Percentiles rank a stretch among this genome's conserved stretches.
Evolutionary conservation across 495 filamentous ascomycete species (phyloP).

Genomic region (Thermochaetoides thermophila): DNA sequence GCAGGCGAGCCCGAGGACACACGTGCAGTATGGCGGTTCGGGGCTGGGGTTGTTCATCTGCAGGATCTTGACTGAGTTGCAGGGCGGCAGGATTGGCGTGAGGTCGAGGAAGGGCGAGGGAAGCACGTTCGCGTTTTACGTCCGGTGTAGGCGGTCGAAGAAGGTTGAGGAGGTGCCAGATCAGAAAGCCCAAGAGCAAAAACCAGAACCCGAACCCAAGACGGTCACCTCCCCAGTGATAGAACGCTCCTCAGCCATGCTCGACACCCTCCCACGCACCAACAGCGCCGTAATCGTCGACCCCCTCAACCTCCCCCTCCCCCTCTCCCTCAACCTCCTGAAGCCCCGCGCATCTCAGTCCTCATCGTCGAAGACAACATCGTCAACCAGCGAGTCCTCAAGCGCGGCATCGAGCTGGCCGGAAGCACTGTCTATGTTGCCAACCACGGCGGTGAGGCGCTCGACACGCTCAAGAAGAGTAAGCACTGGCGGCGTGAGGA

Average conservation of each 20-base stretch:
- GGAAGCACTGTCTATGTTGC: constrained; percentile 58
- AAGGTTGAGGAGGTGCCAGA: too few relatives aligned
- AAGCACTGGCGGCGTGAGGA: too few relatives aligned
- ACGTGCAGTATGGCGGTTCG: constrained; percentile 69
- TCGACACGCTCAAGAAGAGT: constrained; percentile 38
- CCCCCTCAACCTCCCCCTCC: background rate
- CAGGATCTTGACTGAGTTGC: constrained; percentile 59
- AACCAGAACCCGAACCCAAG: too few relatives aligned
- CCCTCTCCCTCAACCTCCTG: background rate
- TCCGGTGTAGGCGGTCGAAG: constrained; percentile 35
- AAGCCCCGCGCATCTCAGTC: constrained; percentile 18
- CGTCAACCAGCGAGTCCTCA: constrained; percentile 62
- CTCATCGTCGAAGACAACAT: constrained; percentile 79
- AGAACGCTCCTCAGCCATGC: too few relatives aligned
- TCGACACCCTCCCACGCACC: constrained; percentile 36
- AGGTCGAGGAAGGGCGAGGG: constrained; percentile 54
- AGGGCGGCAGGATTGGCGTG: constrained; percentile 76
- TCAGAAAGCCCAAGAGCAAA: too few relatives aligned
- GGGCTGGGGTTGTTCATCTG: constrained; percentile 77
- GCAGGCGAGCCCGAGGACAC: constrained; percentile 60
- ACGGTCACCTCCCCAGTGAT: background rate
- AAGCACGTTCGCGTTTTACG: constrained; percentile 75
- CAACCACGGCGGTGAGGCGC: constrained; percentile 67
- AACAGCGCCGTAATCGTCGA: constrained; percentile 12
- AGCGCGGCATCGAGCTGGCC: constrained; percentile 51